Conservation (phyloP, 257 asterid species). For the Henckelia pumila region DNA sequence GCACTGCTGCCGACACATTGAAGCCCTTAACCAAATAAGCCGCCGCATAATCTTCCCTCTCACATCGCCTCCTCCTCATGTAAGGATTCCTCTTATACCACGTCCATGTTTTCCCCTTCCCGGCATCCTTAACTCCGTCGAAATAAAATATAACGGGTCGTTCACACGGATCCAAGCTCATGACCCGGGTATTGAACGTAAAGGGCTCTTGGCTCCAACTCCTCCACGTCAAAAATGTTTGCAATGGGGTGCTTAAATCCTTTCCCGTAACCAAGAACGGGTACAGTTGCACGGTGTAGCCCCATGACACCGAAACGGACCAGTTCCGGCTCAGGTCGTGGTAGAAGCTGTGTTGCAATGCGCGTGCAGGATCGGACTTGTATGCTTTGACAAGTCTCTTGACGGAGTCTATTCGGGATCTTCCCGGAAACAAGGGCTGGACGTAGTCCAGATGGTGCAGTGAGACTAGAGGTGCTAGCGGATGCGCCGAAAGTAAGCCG, state of each 20-base stretch:
- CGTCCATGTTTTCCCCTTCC: slow-evolving; percentile 36
- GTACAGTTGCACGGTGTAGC: slow-evolving; percentile 63
- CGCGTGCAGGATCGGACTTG: slow-evolving; percentile 52
- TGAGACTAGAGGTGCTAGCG: slow-evolving; percentile 73
- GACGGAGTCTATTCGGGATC: slow-evolving; percentile 48
- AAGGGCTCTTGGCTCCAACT: slow-evolving; percentile 54
- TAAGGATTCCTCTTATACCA: slow-evolving; percentile 31
- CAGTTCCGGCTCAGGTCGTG: slow-evolving; percentile 54
- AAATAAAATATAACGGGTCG: slow-evolving; percentile 48
- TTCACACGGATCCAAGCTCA: slow-evolving; percentile 49
- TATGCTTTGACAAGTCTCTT: slow-evolving; percentile 48
- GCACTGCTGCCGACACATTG: slow-evolving; percentile 42
- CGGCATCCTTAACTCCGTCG: slow-evolving; percentile 30
- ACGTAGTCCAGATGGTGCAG: slow-evolving; percentile 75
- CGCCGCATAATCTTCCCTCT: slow-evolving; percentile 21
- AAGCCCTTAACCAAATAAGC: slow-evolving; percentile 42
- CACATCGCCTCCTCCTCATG: slow-evolving; percentile 31
- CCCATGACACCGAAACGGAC: slow-evolving; percentile 81
- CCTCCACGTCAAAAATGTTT: slow-evolving; percentile 70
- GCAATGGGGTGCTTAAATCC: slow-evolving; percentile 59
- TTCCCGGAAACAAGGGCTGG: slow-evolving; percentile 49
- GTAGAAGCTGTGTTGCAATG: slow-evolving; percentile 62
- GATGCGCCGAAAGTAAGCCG: slow-evolving; percentile 79
- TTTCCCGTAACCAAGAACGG: slow-evolving; percentile 38
- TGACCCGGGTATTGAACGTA: slow-evolving; percentile 53